Evolutionary conservation across 129 eudicot species (phyloP).

Genomic region (Rutidosis leptorrhynchoides): DNA sequence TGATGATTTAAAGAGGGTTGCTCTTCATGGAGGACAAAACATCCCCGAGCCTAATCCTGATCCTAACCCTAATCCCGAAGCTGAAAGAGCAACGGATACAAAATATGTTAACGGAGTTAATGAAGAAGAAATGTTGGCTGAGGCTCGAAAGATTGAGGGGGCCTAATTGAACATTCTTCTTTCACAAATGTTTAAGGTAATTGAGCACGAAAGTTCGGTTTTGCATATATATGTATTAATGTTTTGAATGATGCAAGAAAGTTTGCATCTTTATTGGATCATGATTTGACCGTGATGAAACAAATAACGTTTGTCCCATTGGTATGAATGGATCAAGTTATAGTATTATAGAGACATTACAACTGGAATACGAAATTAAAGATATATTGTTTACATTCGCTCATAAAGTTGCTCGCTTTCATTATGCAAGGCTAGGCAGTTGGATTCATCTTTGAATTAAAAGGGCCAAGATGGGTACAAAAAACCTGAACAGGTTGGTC

Average conservation of each 20-base stretch:
- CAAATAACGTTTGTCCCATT: background rate
- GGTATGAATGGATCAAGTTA: background rate
- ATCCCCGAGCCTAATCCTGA: constrained; percentile 20
- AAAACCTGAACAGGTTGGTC: background rate
- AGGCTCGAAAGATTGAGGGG: constrained; percentile 18
- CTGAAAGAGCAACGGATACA: constrained; percentile 32
- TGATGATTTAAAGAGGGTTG: constrained; percentile 59
- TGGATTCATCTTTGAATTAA: background rate
- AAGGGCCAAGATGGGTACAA: no score
- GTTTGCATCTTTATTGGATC: background rate
- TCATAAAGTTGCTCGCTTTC: no score
- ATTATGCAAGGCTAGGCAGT: no score
- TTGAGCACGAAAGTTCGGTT: background rate
- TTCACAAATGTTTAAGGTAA: background rate
- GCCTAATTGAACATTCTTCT: background rate
- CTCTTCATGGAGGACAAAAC: constrained; percentile 33
- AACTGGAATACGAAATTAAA: background rate
- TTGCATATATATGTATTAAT: background rate
- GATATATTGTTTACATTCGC: constrained; percentile 59
- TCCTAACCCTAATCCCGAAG: constrained; percentile 22
- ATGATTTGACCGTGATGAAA: background rate
- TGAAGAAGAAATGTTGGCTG: constrained; percentile 16
- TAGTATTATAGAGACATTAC: background rate
- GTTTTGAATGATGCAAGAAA: background rate
- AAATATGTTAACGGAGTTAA: constrained; percentile 33